These are phyloP conservation scores for Dalbergia cochinchinensis DNA, from an alignment of 306 rosid species.

Conservation along the genomic window DNA sequence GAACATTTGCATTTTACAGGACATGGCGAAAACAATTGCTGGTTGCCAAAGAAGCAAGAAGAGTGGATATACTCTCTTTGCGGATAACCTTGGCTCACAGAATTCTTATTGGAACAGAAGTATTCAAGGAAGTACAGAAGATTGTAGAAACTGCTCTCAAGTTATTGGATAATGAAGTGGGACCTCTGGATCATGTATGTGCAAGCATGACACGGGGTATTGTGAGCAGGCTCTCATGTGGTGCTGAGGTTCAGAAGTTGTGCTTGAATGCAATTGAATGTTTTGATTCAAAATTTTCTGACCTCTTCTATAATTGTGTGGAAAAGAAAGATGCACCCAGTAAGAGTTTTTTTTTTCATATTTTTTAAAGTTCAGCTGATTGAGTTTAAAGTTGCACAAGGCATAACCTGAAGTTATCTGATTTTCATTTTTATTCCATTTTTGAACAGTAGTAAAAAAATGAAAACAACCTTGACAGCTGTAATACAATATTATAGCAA, in stretches of 20 bases:
- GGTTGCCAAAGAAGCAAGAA: constrained; percentile 89
- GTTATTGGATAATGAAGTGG: constrained; percentile 73
- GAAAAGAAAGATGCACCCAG: constrained; percentile 63
- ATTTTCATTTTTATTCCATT: constrained; percentile 21
- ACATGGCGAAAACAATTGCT: constrained; percentile 86
- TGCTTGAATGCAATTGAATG: constrained; percentile 75
- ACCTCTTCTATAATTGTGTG: constrained; percentile 34
- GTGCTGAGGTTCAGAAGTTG: constrained; percentile 85
- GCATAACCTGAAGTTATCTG: constrained; percentile 7
- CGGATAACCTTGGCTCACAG: constrained; percentile 73
- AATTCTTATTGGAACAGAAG: constrained; percentile 72
- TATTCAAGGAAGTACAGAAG: constrained; percentile 62
- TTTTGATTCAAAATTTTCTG: constrained; percentile 67
- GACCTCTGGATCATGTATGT: constrained; percentile 78
- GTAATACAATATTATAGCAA: background rate
- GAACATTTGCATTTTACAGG: constrained; percentile 56
- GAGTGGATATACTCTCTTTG: constrained; percentile 78
- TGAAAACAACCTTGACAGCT: constrained; percentile 2
- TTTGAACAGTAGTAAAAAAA: background rate
- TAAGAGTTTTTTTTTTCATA: constrained; percentile 50
- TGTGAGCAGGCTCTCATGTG: constrained; percentile 90
- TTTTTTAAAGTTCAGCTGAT: constrained; percentile 31
- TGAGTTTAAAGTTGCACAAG: constrained; percentile 11
- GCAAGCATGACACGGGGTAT: constrained; percentile 78
- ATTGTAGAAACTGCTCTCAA: constrained; percentile 70